Evolutionary conservation across 2,329 filamentous ascomycete species (phyloP).

Genomic region (Cytospora mali): DNA sequence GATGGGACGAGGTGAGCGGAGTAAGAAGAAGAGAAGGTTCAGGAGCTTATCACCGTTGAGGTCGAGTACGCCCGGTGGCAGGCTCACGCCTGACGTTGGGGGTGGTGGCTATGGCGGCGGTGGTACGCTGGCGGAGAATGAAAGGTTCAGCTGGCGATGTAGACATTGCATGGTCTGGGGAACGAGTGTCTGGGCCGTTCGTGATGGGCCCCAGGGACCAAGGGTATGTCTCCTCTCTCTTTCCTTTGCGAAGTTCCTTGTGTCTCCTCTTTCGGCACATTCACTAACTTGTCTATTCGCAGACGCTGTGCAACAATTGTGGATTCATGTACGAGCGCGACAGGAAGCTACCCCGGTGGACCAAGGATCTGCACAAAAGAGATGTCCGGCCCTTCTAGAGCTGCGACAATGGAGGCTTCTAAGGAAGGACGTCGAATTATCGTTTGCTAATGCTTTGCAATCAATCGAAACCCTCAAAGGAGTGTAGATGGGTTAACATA

Average conservation of each 20-base stretch:
- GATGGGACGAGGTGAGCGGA: constrained; percentile 88
- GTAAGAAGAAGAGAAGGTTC: constrained; percentile 94
- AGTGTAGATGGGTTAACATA: neutral
- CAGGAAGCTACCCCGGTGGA: constrained; percentile 78
- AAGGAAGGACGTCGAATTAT: neutral
- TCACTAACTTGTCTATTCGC: constrained; percentile 30
- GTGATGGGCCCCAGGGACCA: constrained; percentile 84
- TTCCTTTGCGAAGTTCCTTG: constrained; percentile 23
- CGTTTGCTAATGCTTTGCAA: neutral
- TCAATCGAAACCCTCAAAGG: neutral
- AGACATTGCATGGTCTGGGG: constrained; percentile 87
- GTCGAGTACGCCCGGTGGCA: constrained; percentile 65
- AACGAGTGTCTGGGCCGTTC: constrained; percentile 88
- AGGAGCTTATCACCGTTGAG: constrained; percentile 80
- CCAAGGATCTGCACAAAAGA: constrained; percentile 64
- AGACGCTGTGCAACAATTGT: constrained; percentile 93
- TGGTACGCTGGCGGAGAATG: constrained; percentile 71
- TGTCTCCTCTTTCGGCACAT: neutral
- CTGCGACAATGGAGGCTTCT: neutral
- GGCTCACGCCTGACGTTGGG: constrained; percentile 80
- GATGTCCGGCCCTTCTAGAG: constrained; percentile 37
- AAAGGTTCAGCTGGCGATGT: constrained; percentile 85
- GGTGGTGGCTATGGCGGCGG: constrained; percentile 71
- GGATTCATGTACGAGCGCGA: constrained; percentile 87
- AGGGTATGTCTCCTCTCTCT: constrained; percentile 61